phyloP scores from a whole-genome alignment of 768 basidiomycete species.

The Gautieria morchelliformis region DNA sequence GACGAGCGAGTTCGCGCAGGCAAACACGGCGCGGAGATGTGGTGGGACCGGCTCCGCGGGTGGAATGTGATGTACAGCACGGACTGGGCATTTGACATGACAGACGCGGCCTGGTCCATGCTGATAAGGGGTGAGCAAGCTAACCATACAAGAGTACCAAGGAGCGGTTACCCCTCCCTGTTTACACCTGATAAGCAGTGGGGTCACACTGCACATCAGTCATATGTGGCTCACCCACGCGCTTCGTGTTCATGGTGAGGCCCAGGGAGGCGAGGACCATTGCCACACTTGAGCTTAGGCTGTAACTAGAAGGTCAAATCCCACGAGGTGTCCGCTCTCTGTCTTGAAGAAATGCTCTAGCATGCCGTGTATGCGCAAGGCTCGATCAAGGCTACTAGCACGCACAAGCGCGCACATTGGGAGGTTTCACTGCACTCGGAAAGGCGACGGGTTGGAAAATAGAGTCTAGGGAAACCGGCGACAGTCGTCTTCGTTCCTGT shows the following conservation, averaged over 20 bases:
- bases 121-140: conserved; percentile 23
- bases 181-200: conserved; percentile 42
- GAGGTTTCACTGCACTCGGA: no score
- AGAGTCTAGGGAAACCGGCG: no score
- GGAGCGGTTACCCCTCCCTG: conserved; percentile 55
- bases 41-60: conserved; percentile 62
- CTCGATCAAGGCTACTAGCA: neutral
- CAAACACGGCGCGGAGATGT: conserved; percentile 43
- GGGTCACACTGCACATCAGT: conserved; percentile 2
- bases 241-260: conserved; percentile 65
- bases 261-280: conserved; percentile 84
- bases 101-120: conserved; percentile 88
- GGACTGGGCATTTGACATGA: conserved; percentile 60
- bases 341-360: conserved; percentile 47
- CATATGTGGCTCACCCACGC: conserved; percentile 43
- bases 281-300: conserved; percentile 80
- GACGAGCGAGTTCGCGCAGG: conserved; percentile 77
- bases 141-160: neutral
- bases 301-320: conserved; percentile 67
- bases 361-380: conserved; percentile 40
- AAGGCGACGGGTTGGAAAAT: no score
- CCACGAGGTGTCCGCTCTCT: conserved; percentile 30
- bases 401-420: no score
- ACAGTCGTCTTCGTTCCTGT: no score
- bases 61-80: conserved; percentile 79